Evolutionary conservation across 805 yeast species (phyloP), one percentile per base, ranked within the genome.

Genomic region (Komagataella phaffii): DNA sequence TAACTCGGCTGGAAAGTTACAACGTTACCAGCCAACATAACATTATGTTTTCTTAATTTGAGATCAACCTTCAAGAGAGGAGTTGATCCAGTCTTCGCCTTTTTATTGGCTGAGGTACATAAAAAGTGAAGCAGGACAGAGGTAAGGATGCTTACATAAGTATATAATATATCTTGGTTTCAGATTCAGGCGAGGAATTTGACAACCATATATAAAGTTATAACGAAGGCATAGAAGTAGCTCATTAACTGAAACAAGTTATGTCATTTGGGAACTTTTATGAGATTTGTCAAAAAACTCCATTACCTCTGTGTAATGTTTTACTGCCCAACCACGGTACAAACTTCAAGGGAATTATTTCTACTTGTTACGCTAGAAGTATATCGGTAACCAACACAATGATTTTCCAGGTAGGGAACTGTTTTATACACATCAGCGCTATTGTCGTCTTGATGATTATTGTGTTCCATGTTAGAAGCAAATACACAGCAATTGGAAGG

Each of bases 401-500:
- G 69, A 87, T 91, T 18, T 91, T 89, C 68, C 88, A 88, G 63
- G 73, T 88, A 12, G 97, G 96, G 24, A 85, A 83, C 55, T 88
- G 95, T 6, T 85, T 91, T 62, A 78, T 89, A 18, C 88, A 90
- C 61, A 80, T 91, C 50, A 88, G 85, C 1, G 80, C 88, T 0
- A 67, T 93, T 40, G 67, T 76, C 6, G 75, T 88, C 46, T 56
- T 85, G 44, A 70, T 83, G 49, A 75, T 88, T 58, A 85, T 90
- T 52, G 72, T 89, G 10, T 86, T 82, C 70, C 83, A 85, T 58
- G 80, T 90, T 47, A 74, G 90, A 62, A 72, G 83, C 53, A 88
- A 91, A 70, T 90, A 87, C 63, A 93, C 99, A 0, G 97, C 98
- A 10, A 90, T 93, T 53, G 98, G 97, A 3, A 75, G 98, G 54